phyloP scores from a whole-genome alignment of 1,284 basidiomycete species.

The Vanrija sp. region DNA sequence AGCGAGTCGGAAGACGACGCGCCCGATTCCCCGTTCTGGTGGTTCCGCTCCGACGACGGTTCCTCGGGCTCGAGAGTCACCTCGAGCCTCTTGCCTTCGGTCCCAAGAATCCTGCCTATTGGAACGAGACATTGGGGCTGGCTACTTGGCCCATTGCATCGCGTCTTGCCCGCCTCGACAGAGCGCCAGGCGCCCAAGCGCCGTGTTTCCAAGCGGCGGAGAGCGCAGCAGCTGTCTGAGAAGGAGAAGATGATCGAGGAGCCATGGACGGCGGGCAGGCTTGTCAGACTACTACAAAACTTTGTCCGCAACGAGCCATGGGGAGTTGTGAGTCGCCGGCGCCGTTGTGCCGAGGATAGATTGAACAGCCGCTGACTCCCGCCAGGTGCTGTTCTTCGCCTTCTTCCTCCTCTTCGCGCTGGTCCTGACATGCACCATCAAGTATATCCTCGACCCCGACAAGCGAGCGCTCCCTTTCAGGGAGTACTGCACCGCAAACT shows the following conservation, averaged over 20 bases:
- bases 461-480: conserved; percentile 92
- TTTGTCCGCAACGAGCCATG: too few species aligned
- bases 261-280: too few species aligned
- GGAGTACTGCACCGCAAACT: conserved; percentile 72
- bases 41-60: conserved; percentile 9
- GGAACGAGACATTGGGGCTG: too few species aligned
- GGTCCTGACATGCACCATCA: conserved; percentile 63
- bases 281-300: too few species aligned
- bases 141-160: too few species aligned
- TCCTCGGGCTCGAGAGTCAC: neutral
- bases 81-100: conserved; percentile 9
- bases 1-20: conserved; percentile 20
- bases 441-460: conserved; percentile 91
- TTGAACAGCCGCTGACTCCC: neutral
- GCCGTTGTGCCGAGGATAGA: too few species aligned
- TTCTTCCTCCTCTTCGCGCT: conserved; percentile 56
- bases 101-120: conserved; percentile 2
- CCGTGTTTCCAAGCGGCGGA: neutral
- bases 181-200: neutral
- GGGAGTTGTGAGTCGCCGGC: too few species aligned
- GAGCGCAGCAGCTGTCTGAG: too few species aligned
- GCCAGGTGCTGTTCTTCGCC: neutral
- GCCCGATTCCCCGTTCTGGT: conserved; percentile 9
- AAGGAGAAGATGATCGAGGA: too few species aligned
- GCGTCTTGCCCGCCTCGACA: too few species aligned